Conservation (phyloP, 2,329 filamentous ascomycete species). For the Penicillium corylophilum region DNA sequence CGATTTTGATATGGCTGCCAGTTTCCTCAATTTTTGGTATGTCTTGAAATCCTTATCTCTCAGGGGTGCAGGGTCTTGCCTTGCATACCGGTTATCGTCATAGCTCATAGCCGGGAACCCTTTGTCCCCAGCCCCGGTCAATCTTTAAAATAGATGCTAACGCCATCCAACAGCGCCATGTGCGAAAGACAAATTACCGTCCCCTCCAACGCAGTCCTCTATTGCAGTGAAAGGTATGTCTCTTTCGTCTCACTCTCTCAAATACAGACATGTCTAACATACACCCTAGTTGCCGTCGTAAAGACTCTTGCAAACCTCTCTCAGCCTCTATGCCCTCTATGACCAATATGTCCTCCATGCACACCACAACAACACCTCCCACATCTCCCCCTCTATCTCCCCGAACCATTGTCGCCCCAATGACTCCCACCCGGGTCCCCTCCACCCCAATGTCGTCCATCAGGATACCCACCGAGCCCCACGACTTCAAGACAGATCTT, state of each 20-base stretch:
- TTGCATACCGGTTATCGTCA: conserved; percentile 19
- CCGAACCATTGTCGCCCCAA: conserved; percentile 37
- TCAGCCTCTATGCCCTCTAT: conserved; percentile 39
- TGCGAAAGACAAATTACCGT: conserved; percentile 66
- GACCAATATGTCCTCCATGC: conserved; percentile 28
- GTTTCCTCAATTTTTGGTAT: conserved; percentile 49
- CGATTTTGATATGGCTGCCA: conserved; percentile 42
- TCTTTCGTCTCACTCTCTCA: conserved; percentile 7
- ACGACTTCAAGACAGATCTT: conserved; percentile 45
- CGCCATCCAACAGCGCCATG: conserved; percentile 51
- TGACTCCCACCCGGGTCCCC: conserved; percentile 35
- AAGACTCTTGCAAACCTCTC: conserved; percentile 47
- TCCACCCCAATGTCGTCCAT: conserved; percentile 22
- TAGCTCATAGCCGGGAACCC: too few relatives aligned
- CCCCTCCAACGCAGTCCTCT: conserved; percentile 60
- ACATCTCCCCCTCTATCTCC: conserved; percentile 38
- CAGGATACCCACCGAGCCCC: conserved; percentile 42
- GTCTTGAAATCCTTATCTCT: conserved; percentile 15
- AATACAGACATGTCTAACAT: not conserved
- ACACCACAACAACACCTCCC: conserved; percentile 29
- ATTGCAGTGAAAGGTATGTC: conserved; percentile 62
- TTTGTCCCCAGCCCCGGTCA: conserved; percentile 9
- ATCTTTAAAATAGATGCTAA: conserved; percentile 30
- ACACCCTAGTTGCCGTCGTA: conserved; percentile 44
- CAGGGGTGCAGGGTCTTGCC: conserved; percentile 13